These are phyloP conservation scores for Zalerion maritima DNA, from an alignment of 495 filamentous ascomycete species.

Conservation along the genomic window DNA sequence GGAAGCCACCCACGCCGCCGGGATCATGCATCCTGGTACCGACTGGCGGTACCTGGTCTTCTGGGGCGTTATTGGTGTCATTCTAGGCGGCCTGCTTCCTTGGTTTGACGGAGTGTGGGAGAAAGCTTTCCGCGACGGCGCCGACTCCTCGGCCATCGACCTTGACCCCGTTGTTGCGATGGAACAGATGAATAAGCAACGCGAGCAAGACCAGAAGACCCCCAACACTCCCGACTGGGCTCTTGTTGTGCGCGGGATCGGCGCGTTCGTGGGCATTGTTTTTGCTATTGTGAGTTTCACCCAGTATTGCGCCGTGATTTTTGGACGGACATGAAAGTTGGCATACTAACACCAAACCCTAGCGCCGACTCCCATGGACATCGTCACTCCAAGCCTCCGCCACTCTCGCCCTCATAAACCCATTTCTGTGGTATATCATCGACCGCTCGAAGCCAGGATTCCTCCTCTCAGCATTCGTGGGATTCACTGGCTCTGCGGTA, in stretches of 20 bases:
- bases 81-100: slow-evolving; percentile 63
- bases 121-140: slow-evolving; percentile 13
- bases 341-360: slow-evolving; percentile 14
- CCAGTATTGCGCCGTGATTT: slow-evolving; percentile 3
- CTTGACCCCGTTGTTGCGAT: slow-evolving; percentile 3
- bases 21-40: slow-evolving; percentile 33
- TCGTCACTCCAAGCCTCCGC: slow-evolving; percentile 86
- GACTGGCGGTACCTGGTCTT: slow-evolving; percentile 56
- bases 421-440: slow-evolving; percentile 89
- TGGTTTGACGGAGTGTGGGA: slow-evolving; percentile 63
- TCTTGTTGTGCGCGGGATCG: slow-evolving; percentile 69
- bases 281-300: slow-evolving; percentile 71
- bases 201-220: too few species aligned
- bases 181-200: slow-evolving; percentile 11
- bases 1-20: slow-evolving; percentile 16
- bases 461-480: slow-evolving; percentile 55
- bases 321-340: slow-evolving; percentile 1
- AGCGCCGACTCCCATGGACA: slow-evolving; percentile 82
- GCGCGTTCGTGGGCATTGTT: slow-evolving; percentile 88
- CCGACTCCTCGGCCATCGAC: slow-evolving; percentile 5
- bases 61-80: slow-evolving; percentile 72
- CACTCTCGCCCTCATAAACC: slow-evolving; percentile 82
- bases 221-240: slow-evolving; percentile 55
- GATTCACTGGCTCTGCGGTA: slow-evolving; percentile 55
- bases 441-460: slow-evolving; percentile 82